phyloP scores from a whole-genome alignment of 441 rosid species.

The Viola pubescens region DNA sequence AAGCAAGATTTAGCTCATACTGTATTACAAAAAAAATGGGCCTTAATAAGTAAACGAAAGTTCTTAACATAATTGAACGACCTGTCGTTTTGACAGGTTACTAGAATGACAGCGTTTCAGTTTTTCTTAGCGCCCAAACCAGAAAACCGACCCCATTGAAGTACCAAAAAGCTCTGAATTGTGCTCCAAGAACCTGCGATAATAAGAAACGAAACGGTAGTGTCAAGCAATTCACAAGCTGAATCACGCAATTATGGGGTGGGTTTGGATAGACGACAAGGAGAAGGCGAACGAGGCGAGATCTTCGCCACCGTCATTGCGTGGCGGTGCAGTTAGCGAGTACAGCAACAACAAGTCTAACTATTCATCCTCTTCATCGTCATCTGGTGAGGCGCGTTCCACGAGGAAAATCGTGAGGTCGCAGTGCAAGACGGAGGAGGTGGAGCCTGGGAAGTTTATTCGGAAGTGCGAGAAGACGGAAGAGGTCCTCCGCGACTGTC shows the following conservation, averaged over 20 bases:
- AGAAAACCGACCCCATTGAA: too few relatives aligned
- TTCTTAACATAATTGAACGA: constrained; percentile 20
- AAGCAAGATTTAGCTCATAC: constrained; percentile 48
- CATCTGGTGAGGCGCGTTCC: constrained; percentile 33
- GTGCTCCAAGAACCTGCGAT: too few relatives aligned
- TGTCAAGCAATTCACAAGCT: too few relatives aligned
- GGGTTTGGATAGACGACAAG: constrained; percentile 74
- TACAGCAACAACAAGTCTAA: not conserved
- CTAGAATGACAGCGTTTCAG: not conserved
- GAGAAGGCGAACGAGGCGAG: constrained; percentile 26
- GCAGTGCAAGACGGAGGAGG: constrained; percentile 74
- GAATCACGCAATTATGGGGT: constrained; percentile 41
- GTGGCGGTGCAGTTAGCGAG: constrained; percentile 20
- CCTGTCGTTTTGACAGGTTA: not conserved
- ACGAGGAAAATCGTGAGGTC: constrained; percentile 53
- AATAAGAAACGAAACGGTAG: too few relatives aligned
- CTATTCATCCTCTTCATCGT: not conserved
- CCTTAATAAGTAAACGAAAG: constrained; percentile 35
- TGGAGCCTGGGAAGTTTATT: constrained; percentile 71
- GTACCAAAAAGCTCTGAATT: too few relatives aligned
- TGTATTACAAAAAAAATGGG: constrained; percentile 43
- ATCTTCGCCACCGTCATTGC: not conserved
- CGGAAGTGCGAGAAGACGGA: constrained; percentile 80
- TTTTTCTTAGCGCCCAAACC: too few relatives aligned
- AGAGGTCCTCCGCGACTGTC: constrained; percentile 56